Evolutionary conservation across 805 yeast genomes (phyloP).

Genomic region (Candida glaebosa): DNA sequence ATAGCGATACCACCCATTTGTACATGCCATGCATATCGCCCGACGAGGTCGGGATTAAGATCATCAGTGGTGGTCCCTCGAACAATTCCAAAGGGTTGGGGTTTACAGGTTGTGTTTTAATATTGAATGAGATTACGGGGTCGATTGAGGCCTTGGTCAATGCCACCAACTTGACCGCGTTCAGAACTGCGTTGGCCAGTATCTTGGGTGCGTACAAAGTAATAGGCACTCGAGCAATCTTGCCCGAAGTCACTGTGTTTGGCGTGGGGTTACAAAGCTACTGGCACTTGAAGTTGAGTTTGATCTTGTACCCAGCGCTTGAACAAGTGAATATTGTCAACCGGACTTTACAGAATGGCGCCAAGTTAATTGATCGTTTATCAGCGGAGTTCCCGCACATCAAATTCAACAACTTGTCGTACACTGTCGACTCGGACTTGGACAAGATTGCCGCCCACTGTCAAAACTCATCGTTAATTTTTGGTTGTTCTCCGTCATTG

Average conservation of each 20-base stretch:
- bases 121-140: constrained; percentile 51
- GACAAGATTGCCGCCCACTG: constrained; percentile 19
- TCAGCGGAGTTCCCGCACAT: constrained; percentile 23
- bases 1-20: constrained; percentile 44
- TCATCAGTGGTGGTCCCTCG: constrained; percentile 50
- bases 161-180: constrained; percentile 59
- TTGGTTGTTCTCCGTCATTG: constrained; percentile 60
- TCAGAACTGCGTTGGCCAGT: constrained; percentile 62
- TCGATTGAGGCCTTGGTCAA: constrained; percentile 50
- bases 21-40: constrained; percentile 66
- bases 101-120: constrained; percentile 53
- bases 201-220: constrained; percentile 43
- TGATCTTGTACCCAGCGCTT: constrained; percentile 40
- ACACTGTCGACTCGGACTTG: constrained; percentile 12
- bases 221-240: constrained; percentile 17
- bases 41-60: constrained; percentile 53
- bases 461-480: constrained; percentile 44
- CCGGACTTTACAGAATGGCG: constrained; percentile 41
- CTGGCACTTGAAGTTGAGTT: constrained; percentile 55
- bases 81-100: constrained; percentile 39
- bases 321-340: constrained; percentile 43
- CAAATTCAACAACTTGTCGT: constrained; percentile 17
- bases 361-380: constrained; percentile 22
- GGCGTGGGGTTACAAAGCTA: constrained; percentile 65
- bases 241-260: constrained; percentile 37